Percentiles rank a stretch among this genome's conserved stretches.
Evolutionary conservation across 208 protist genomes (phyloP).

Genomic region (Trypanosomatidae sp.): DNA sequence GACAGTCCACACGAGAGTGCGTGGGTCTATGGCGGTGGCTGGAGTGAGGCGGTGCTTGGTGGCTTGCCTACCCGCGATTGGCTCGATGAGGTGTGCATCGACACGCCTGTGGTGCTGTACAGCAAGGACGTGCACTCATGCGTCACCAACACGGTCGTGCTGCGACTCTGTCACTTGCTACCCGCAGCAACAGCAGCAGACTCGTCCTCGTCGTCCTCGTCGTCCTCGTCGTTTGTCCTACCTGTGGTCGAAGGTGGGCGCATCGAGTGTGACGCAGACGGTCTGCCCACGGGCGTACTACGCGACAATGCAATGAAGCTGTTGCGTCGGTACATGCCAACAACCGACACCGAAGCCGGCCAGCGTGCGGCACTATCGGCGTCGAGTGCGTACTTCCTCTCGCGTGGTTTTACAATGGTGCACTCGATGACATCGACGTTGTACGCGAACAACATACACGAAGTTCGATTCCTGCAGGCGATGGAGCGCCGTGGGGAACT

Average conservation of each 20-base stretch:
- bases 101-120: constrained; percentile 30
- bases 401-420: constrained; percentile 30
- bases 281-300: constrained; percentile 37
- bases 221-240: neutral
- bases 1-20: constrained; percentile 4
- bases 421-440: constrained; percentile 30
- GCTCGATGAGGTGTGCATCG: constrained; percentile 27
- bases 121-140: constrained; percentile 36
- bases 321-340: constrained; percentile 10
- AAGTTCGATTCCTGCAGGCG: constrained; percentile 16
- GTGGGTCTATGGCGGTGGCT: constrained; percentile 30
- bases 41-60: constrained; percentile 41
- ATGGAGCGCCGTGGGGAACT: constrained; percentile 12
- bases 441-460: constrained; percentile 18
- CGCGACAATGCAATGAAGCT: constrained; percentile 33
- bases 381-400: constrained; percentile 14
- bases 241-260: constrained; percentile 10
- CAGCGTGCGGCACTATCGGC: constrained; percentile 7
- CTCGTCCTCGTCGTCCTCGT: neutral
- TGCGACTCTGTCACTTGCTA: constrained; percentile 27
- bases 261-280: constrained; percentile 18
- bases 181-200: constrained; percentile 11
- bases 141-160: constrained; percentile 33
- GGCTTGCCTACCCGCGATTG: constrained; percentile 25
- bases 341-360: constrained; percentile 5